phyloP scores from a whole-genome alignment of 2,329 filamentous ascomycete genomes.

The Cordyceps javanica region DNA sequence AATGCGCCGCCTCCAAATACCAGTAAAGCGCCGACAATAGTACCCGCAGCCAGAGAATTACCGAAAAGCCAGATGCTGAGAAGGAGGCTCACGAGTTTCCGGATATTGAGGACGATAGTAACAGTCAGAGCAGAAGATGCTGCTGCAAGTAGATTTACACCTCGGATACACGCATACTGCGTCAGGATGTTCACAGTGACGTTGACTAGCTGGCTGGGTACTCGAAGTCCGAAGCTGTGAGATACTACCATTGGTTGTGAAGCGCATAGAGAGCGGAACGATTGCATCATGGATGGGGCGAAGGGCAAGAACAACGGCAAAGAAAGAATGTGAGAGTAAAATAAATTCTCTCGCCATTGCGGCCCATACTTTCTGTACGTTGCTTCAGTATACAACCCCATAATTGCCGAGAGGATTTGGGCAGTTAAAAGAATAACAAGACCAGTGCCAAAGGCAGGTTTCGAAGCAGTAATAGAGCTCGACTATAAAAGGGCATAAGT shows the following conservation, averaged over 20 bases:
- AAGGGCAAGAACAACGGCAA: slow-evolving; percentile 73
- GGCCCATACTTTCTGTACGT: slow-evolving; percentile 81
- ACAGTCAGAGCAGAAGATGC: slow-evolving; percentile 88
- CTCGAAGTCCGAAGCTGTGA: background rate
- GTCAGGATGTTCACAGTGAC: slow-evolving; percentile 75
- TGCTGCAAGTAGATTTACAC: slow-evolving; percentile 89
- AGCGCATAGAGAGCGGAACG: slow-evolving; percentile 56
- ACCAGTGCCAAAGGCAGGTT: slow-evolving; percentile 48
- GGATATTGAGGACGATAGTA: slow-evolving; percentile 91
- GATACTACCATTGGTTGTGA: slow-evolving; percentile 50
- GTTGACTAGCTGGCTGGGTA: slow-evolving; percentile 67
- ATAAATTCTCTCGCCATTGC: slow-evolving; percentile 92
- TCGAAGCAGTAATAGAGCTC: slow-evolving; percentile 1
- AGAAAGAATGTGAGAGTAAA: slow-evolving; percentile 79
- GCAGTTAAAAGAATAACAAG: slow-evolving; percentile 79
- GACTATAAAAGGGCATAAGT: slow-evolving; percentile 10
- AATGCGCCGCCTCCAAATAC: slow-evolving; percentile 89
- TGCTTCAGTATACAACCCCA: slow-evolving; percentile 91
- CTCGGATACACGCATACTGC: slow-evolving; percentile 90
- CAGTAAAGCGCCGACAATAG: slow-evolving; percentile 71
- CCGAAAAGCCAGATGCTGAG: slow-evolving; percentile 94
- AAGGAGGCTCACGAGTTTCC: slow-evolving; percentile 86
- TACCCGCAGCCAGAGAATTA: slow-evolving; percentile 69
- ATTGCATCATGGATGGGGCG: slow-evolving; percentile 54
- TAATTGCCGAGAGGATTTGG: slow-evolving; percentile 84